These are phyloP conservation scores for Fusarium sp. DNA, from an alignment of 2,329 filamentous ascomycete genomes.

Conservation along the genomic window DNA sequence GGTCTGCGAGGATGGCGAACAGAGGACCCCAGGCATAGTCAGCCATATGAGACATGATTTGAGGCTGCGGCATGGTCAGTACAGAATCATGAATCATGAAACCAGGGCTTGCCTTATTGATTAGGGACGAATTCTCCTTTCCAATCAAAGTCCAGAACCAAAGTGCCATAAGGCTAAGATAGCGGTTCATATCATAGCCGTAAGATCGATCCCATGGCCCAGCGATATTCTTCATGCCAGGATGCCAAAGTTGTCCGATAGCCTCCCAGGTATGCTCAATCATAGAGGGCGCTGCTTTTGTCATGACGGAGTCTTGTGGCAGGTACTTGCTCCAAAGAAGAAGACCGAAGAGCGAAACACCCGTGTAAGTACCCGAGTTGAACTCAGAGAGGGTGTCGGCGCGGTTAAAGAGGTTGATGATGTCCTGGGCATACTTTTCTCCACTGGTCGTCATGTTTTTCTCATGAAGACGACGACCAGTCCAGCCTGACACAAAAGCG, in stretches of 20 bases:
- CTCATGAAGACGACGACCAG: constrained; percentile 63
- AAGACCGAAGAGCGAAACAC: constrained; percentile 68
- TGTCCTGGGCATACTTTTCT: constrained; percentile 64
- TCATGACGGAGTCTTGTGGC: constrained; percentile 63
- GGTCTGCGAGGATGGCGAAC: constrained; percentile 63
- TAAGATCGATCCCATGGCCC: constrained; percentile 74
- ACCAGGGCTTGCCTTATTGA: constrained; percentile 41
- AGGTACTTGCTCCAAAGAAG: constrained; percentile 70
- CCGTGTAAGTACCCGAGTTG: constrained; percentile 71
- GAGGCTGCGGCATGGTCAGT: constrained; percentile 46
- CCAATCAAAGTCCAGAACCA: constrained; percentile 70
- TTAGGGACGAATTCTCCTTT: constrained; percentile 53
- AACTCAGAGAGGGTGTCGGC: constrained; percentile 70
- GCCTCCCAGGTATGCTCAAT: constrained; percentile 64
- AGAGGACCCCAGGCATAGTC: constrained; percentile 69
- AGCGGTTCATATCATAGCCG: constrained; percentile 72
- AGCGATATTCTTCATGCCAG: constrained; percentile 68
- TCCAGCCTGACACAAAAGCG: constrained; percentile 69
- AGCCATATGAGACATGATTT: constrained; percentile 67
- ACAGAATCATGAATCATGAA: neutral
- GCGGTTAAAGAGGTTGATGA: constrained; percentile 66
- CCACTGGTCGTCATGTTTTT: constrained; percentile 68
- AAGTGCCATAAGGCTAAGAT: constrained; percentile 66
- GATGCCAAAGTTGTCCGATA: constrained; percentile 65
- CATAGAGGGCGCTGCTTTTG: constrained; percentile 61